Percentiles rank a stretch among this genome's conserved stretches.
These are phyloP conservation scores for Oidiodendron maius DNA, from an alignment of 495 filamentous ascomycete species.

Conservation along the genomic window DNA sequence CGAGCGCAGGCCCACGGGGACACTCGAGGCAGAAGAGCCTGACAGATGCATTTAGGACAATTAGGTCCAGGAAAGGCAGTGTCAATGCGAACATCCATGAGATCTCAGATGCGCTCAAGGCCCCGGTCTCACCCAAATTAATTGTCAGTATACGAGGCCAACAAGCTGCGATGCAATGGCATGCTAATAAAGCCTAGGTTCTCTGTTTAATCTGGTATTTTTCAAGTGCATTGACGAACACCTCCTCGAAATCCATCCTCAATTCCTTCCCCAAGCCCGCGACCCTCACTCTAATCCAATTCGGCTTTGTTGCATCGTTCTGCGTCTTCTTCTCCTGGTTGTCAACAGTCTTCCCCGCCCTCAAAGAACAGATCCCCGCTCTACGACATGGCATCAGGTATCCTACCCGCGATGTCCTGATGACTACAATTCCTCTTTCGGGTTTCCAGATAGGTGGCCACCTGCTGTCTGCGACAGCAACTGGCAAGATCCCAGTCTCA, in stretches of 20 bases:
- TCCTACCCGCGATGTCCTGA: conserved; percentile 77
- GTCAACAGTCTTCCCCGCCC: conserved; percentile 57
- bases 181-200: conserved; percentile 37
- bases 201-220: conserved; percentile 89
- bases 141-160: conserved; percentile 57
- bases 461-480: conserved; percentile 88
- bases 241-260: conserved; percentile 94
- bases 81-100: conserved; percentile 91
- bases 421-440: conserved; percentile 81
- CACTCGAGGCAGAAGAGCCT: conserved; percentile 78
- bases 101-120: conserved; percentile 82
- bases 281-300: conserved; percentile 92
- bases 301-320: conserved; percentile 85
- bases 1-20: conserved; percentile 19
- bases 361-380: conserved; percentile 66
- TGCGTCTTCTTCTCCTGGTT: conserved; percentile 75
- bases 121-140: conserved; percentile 81
- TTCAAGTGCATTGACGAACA: conserved; percentile 92
- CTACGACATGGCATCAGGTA: conserved; percentile 76
- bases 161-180: too few relatives aligned
- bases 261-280: conserved; percentile 88
- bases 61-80: conserved; percentile 70
- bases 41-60: conserved; percentile 75
- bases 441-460: conserved; percentile 92
- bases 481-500: conserved; percentile 89